These are phyloP conservation scores for Phytophthora rubi DNA, from an alignment of 352 stramenopile species.

Conservation along the genomic window DNA sequence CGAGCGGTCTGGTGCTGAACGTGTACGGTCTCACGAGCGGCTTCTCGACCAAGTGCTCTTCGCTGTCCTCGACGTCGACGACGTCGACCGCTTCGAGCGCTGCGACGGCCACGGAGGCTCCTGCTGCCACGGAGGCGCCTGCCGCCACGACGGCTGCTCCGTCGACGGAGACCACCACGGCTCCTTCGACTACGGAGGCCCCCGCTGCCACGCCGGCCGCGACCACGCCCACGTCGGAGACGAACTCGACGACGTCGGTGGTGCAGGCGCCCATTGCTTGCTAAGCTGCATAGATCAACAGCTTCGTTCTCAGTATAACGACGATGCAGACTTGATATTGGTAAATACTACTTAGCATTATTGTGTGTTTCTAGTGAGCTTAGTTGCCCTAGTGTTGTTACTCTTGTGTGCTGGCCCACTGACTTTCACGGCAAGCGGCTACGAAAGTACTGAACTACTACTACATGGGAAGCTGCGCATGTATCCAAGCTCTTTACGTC, in stretches of 20 bases:
- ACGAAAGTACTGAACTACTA: too few species aligned
- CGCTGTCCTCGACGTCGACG: constrained; percentile 14
- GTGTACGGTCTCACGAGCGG: constrained; percentile 29
- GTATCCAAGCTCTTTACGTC: not conserved
- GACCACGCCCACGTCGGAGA: too few species aligned
- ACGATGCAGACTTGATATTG: not conserved
- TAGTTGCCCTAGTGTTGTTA: not conserved
- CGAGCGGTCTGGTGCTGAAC: constrained; percentile 39
- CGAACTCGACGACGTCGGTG: too few species aligned
- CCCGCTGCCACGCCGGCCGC: constrained; percentile 7
- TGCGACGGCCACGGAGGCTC: constrained; percentile 3
- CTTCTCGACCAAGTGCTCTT: constrained; percentile 33
- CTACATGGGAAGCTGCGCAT: not conserved
- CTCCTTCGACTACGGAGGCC: constrained; percentile 8
- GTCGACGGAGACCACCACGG: not conserved
- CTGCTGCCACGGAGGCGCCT: not conserved
- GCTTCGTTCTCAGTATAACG: not conserved
- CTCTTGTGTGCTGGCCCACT: not conserved
- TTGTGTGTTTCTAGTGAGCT: not conserved
- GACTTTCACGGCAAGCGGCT: too few species aligned
- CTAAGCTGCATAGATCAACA: constrained; percentile 11
- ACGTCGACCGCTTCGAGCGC: constrained; percentile 3
- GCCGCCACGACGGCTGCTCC: constrained; percentile 15
- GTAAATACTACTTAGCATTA: constrained; percentile 23
- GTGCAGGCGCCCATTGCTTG: constrained; percentile 17